Base-by-base conservation (phyloP, 2,329 filamentous ascomycete species). In the Sporothrix protearum region DNA sequence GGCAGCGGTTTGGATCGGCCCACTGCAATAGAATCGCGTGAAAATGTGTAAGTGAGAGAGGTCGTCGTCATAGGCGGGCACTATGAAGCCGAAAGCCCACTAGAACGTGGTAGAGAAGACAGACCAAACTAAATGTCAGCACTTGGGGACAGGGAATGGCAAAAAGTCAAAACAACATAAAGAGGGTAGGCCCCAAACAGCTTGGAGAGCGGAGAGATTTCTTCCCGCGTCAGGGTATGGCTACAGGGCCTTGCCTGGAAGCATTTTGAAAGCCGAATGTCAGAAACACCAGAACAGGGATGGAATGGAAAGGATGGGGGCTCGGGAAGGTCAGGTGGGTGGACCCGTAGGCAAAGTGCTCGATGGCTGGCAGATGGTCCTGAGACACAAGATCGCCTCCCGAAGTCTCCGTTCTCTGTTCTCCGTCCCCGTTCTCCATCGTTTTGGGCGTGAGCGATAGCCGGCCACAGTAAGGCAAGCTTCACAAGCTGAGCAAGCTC, bases 351-450 rank as follows among this genome's bases (percentile, higher is more conserved):
- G n/a, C n/a, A n/a, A 59, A 33, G 14, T 16, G 39, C 39, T 47
- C 39, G 39, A 28, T 45, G 30, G 66, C 28, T 33, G 30, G 33
- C 28, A 12, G 9, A n/a, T 4, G 25, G 28, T 42, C 49, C 28
- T 45, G 67, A 69, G 67, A 69, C 67, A 69, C 33, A 45, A 28
- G 67, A 69, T 69, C 49, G 49, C 28, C 47, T 19, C 61, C 39
- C 53, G 19, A 16, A 9, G 36, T 36, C 16, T 19, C 14, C 55
- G 3, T 33, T 59, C 14, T 59, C 28, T 16, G 14, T 14, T 53
- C 5, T 47, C 39, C 6, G 8, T 8, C n/a, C n/a, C n/a, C n/a
- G n/a, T 36, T 36, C 8, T 8, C 12, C 42, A 14, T 19, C 16
- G 42, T 19, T 6, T 47, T 19, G 42, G 19, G 42, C 4, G 42